Conservation (phyloP, 768 basidiomycete species). For the Suillus discolor region DNA sequence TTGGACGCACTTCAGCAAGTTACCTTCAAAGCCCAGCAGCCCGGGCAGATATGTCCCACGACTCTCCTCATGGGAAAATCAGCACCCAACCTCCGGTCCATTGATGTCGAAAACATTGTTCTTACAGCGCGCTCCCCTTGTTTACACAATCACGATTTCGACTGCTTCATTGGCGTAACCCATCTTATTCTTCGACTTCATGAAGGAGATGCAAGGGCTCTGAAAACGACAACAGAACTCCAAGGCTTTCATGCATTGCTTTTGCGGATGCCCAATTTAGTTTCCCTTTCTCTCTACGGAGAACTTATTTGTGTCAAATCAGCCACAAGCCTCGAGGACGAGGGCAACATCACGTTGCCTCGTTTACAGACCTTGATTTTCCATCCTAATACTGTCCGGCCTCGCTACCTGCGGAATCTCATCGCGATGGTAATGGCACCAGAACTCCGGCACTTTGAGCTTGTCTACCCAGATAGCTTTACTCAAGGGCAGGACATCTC, state of each 20-base stretch:
- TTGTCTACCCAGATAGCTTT: conserved; percentile 34
- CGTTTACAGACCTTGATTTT: conserved; percentile 32
- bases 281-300: conserved; percentile 29
- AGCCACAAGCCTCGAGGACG: conserved; percentile 11
- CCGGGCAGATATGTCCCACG: conserved; percentile 30
- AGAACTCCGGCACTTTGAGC: conserved; percentile 33
- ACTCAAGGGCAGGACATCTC: conserved; percentile 28
- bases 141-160: conserved; percentile 17
- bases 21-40: conserved; percentile 31
- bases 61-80: conserved; percentile 25
- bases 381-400: conserved; percentile 32
- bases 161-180: conserved; percentile 24
- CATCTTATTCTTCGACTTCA: conserved; percentile 31
- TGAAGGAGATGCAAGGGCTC: conserved; percentile 27
- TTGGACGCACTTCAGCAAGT: conserved; percentile 30
- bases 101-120: conserved; percentile 32
- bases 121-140: conserved; percentile 22
- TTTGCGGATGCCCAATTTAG: conserved; percentile 23
- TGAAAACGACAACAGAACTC: conserved; percentile 32
- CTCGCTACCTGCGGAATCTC: conserved; percentile 33
- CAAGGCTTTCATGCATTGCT: conserved; percentile 29
- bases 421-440: conserved; percentile 31
- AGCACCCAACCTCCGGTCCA: conserved; percentile 24
- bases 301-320: conserved; percentile 31
- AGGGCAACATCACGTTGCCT: conserved; percentile 21